Evolutionary conservation across 805 yeast species (phyloP), one percentile per base, ranked within the genome.

Genomic region (Wickerhamomyces tratensis): DNA sequence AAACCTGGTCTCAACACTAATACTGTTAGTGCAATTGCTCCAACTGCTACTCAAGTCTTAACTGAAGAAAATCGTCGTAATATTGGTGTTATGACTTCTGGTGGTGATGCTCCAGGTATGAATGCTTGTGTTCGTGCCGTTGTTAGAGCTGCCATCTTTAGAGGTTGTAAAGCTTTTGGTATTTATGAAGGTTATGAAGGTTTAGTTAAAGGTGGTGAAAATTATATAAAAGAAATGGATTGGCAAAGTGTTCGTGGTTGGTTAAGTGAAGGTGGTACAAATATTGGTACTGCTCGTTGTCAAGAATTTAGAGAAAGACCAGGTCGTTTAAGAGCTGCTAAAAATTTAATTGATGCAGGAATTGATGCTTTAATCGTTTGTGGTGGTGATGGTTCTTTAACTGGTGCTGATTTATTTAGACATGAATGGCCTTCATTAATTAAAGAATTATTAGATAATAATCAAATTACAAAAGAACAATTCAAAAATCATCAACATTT

Each of bases 71-170:
- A 45, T n/a, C 47, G 52, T 39, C 67, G 78, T 63, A 77, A 79
- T 51, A 86, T 93, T 49, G 98, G 95, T 5, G 93, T 93, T 40
- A 88, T 93, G 91, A 93, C 98, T 6, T 86, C 96, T 1, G 98
- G 98, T 53, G 98, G 99, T 64, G 99, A 93, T 61, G 85, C 98
- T 41, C 98, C 94, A 30, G 99, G 99, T 56, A 93, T 93, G 98
- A 87, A 88, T 64, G 91, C 97, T 5, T 86, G 82, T 27, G 98
- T 93, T 7, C 74, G 98, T 49, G 95, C 98, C 1, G 95, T 93
- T 45, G 96, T 91, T 8, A 76, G 98, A 54, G 78, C 96, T 2
- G 96, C 95, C 48, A 86, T 93, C 49, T 77, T 71, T 67, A 72
- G 79, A 44, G 89, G 84, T 14, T 93, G 98, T 68, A 94, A 88